A percentile compares a stretch with the other conserved stretches of the same genome.
These are phyloP conservation scores for Huntiella omanensis DNA, from an alignment of 2,329 filamentous ascomycete species.

Conservation along the genomic window DNA sequence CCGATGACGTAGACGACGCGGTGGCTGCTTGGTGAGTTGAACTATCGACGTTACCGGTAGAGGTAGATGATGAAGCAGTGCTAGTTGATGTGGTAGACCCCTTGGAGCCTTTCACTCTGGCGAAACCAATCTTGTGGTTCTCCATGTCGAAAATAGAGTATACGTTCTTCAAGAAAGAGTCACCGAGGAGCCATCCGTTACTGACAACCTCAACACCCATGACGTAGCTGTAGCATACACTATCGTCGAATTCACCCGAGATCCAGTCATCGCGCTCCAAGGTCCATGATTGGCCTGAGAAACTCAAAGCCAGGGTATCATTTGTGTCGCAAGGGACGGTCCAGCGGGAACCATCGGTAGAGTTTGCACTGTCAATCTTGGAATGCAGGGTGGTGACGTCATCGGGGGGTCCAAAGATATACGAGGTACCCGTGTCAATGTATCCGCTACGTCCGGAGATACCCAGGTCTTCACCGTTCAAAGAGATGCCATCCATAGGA, in stretches of 20 bases:
- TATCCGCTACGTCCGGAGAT: conserved; percentile 42
- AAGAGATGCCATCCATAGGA: conserved; percentile 42
- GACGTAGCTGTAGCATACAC: conserved; percentile 50
- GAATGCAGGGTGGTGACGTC: conserved; percentile 51
- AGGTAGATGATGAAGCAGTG: conserved; percentile 5
- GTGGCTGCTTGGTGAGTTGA: not conserved
- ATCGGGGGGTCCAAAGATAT: conserved; percentile 48
- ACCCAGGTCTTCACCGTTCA: conserved; percentile 38
- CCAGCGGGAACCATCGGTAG: conserved; percentile 42
- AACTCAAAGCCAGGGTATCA: conserved; percentile 41
- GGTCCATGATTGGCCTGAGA: conserved; percentile 47
- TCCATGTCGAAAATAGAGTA: conserved; percentile 74
- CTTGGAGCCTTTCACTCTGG: conserved; percentile 8
- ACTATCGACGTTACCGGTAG: not conserved
- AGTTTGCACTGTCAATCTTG: conserved; percentile 41
- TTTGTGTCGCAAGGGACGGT: conserved; percentile 54
- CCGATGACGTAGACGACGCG: not conserved
- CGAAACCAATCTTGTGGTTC: conserved; percentile 35
- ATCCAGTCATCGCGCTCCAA: conserved; percentile 58
- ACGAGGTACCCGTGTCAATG: conserved; percentile 72
- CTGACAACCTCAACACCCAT: conserved; percentile 51
- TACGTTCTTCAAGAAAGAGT: conserved; percentile 77
- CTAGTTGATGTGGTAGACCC: conserved; percentile 3
- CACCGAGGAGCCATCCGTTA: conserved; percentile 58
- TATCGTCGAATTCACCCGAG: conserved; percentile 22